Conservation (phyloP, 2,329 filamentous ascomycete genomes). For the Exutisphaerella laricina region DNA sequence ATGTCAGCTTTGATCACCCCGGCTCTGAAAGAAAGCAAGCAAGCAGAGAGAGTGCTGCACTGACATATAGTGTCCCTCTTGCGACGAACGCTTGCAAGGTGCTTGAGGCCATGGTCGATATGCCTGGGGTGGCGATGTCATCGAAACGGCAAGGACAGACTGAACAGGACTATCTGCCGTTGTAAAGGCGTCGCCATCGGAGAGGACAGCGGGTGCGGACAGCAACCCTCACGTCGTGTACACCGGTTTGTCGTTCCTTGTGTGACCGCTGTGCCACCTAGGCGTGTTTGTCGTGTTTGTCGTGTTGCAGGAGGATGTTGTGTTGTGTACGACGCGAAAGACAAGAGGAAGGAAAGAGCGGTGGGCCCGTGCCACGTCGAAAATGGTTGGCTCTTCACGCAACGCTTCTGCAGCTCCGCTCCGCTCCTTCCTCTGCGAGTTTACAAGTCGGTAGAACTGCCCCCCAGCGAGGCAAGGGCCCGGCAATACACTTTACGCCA, state of each 20-base stretch:
- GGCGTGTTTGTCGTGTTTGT: no score
- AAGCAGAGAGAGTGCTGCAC: not conserved
- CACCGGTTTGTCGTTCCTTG: not conserved
- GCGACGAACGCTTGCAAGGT: slow-evolving; percentile 7
- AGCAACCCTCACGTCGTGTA: not conserved
- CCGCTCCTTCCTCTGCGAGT: no score
- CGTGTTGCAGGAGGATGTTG: slow-evolving; percentile 4
- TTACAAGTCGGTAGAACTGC: no score
- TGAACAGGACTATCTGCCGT: not conserved
- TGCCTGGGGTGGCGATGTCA: not conserved
- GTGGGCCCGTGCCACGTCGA: not conserved
- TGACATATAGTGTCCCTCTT: slow-evolving; percentile 5
- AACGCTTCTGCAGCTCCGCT: not conserved
- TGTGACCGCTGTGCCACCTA: slow-evolving; percentile 1
- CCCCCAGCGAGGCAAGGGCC: slow-evolving; percentile 1
- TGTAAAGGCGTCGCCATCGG: not conserved
- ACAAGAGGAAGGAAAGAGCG: not conserved
- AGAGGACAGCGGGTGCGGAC: not conserved
- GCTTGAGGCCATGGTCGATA: slow-evolving; percentile 6
- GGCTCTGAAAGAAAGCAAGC: no score
- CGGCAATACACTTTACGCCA: not conserved
- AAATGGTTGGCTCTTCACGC: not conserved
- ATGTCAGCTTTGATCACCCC: not conserved
- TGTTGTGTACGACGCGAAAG: no score
- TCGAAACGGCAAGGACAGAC: not conserved